phyloP scores from a whole-genome alignment of 768 basidiomycete genomes.

The Termitomyces sp. region DNA sequence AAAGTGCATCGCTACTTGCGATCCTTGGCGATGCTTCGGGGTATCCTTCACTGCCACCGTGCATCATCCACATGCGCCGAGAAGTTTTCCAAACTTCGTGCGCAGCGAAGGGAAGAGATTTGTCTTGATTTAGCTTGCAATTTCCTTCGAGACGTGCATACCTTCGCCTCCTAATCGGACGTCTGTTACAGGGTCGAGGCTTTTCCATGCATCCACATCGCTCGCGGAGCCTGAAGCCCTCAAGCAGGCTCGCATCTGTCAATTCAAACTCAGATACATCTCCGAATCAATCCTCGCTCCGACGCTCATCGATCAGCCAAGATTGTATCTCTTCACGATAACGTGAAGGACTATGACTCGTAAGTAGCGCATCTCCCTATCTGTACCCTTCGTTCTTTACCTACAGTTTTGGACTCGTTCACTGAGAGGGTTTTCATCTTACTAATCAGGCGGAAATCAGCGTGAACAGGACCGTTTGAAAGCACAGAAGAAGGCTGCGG shows the following conservation, averaged over 20 bases:
- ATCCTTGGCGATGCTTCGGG: conserved; percentile 23
- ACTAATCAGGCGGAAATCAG: conserved; percentile 69
- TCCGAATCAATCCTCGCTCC: conserved; percentile 16
- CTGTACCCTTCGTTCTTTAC: background rate
- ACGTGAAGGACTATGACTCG: conserved; percentile 43
- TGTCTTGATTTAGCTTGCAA: conserved; percentile 16
- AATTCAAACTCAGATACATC: conserved; percentile 16
- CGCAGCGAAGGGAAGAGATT: conserved; percentile 5
- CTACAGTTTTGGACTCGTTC: conserved; percentile 15
- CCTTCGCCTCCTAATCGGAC: conserved; percentile 10
- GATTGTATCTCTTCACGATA: conserved; percentile 2
- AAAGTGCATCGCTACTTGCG: background rate
- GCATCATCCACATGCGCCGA: conserved; percentile 14
- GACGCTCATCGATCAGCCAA: background rate
- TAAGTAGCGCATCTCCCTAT: conserved; percentile 27
- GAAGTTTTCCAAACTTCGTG: background rate
- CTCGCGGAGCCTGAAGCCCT: conserved; percentile 5
- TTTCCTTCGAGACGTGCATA: background rate
- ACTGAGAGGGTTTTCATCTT: conserved; percentile 13
- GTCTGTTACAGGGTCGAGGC: background rate
- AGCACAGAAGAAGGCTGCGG: conserved; percentile 66
- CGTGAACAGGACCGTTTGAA: conserved; percentile 70
- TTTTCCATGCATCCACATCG: conserved; percentile 2
- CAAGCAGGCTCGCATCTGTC: conserved; percentile 13
- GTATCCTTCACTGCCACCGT: conserved; percentile 33